phyloP scores from a whole-genome alignment of 192 early-diverging fungal genomes.

The Podila minutissima region DNA sequence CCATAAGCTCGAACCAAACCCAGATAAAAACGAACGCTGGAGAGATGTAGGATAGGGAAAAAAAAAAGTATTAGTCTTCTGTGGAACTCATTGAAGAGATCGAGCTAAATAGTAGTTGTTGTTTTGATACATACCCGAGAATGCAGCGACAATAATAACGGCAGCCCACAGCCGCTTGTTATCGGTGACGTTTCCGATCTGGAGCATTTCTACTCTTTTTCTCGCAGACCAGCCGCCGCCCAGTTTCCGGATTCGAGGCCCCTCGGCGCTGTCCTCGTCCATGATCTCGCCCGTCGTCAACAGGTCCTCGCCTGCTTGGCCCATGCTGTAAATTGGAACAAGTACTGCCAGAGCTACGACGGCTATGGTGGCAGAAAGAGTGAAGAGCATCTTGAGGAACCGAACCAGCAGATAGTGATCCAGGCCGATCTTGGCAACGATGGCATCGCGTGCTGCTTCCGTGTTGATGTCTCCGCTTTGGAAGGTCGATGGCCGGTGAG shows the following conservation, averaged over 20 bases:
- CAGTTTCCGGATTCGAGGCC: background rate
- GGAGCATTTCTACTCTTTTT: constrained; percentile 13
- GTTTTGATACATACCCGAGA: constrained; percentile 3
- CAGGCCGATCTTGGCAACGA: constrained; percentile 21
- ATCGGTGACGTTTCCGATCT: constrained; percentile 25
- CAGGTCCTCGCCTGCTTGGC: constrained; percentile 13
- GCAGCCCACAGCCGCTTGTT: constrained; percentile 17
- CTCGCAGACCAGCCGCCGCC: background rate
- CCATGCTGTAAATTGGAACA: constrained; percentile 4
- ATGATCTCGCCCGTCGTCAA: too few species aligned
- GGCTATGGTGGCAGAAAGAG: constrained; percentile 3
- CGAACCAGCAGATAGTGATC: constrained; percentile 28
- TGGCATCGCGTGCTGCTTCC: background rate
- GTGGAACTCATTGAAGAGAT: too few species aligned
- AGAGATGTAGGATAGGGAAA: too few species aligned
- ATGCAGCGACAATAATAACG: background rate
- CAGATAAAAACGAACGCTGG: background rate
- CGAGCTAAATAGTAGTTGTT: too few species aligned
- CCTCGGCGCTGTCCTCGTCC: too few species aligned
- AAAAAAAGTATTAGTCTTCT: too few species aligned
- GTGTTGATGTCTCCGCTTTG: background rate
- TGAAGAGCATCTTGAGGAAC: constrained; percentile 25
- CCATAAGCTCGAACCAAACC: background rate
- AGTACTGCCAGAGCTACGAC: background rate
- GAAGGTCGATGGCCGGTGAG: background rate